Evolutionary conservation across 2,329 filamentous ascomycete species (phyloP), one percentile per base, ranked within the genome.

Genomic region (Daldinia eschscholtzii): DNA sequence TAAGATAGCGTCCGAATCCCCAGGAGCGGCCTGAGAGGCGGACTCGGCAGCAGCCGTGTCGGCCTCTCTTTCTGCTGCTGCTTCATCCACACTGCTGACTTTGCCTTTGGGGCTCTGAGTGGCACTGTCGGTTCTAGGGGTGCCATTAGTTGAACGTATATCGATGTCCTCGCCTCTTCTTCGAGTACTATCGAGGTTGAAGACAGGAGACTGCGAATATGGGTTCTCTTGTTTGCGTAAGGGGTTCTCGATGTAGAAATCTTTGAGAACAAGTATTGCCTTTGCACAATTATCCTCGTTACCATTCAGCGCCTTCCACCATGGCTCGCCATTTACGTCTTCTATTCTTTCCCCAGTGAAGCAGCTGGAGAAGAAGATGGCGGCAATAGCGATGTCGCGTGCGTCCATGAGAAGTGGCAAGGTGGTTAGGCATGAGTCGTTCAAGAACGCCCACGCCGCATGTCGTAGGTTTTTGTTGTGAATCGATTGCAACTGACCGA

Each of bases 361-460:
- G 48, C 90, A 89, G 65, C 93, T 92, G 5, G 93, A 93, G 67
- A 95, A 96, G 81, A 97, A 98, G 28, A 99, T 87, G 18, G 94
- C 91, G 28, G 90, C 91, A 35, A 95, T 92, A 15, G 95, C 94
- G 60, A 98, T 92, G 42, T 93, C 93, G 44, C 90, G 88, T 15
- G 93, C 89, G 20, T 89, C 89, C 79, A 94, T 92, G 33, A 97
- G 85, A 2, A 99, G 86, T 67, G 94, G 97, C 56, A 98, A 85
- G 44, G 91, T 88, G 0, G 95, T 98, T 67, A 95, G 88, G 72
- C 90, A 92, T 20, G 92, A 92, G 80, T 99, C 96, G 78, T 97
- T 98, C 70, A 97, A 89, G 76, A 98, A 98, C 0, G 93, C 92
- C 94, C 96, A 98, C 0, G 93, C 92, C 0, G 92, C 89, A 80